Evolutionary conservation across 1,284 basidiomycete genomes (phyloP).

Genomic region (Ceratobasidium sp.): DNA sequence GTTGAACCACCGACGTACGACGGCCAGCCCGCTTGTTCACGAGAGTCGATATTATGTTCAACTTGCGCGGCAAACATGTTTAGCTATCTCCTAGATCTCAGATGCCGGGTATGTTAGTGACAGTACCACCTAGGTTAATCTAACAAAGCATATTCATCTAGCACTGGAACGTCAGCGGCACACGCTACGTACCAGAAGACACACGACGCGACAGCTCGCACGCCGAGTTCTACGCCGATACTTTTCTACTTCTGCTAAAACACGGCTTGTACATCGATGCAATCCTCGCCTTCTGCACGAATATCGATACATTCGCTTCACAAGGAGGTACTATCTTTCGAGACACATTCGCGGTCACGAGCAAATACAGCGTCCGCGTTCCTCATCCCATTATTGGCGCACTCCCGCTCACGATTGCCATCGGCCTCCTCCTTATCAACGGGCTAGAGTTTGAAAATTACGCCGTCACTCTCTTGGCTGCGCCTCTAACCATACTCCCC

Average conservation of each 20-base stretch:
- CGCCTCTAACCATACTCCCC: constrained; percentile 11
- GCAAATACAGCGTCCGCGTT: not conserved
- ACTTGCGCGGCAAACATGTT: constrained; percentile 4
- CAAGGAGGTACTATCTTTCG: constrained; percentile 19
- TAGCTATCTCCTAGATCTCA: constrained; percentile 15
- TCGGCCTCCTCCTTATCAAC: not conserved
- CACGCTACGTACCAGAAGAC: not conserved
- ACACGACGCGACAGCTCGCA: constrained; percentile 12
- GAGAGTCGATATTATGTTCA: not conserved
- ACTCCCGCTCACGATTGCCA: not conserved
- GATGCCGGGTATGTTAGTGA: constrained; percentile 14
- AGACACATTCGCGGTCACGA: not conserved
- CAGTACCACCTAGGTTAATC: not conserved
- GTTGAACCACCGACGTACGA: constrained; percentile 21
- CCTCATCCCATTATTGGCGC: constrained; percentile 12
- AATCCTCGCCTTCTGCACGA: not conserved
- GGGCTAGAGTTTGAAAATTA: constrained; percentile 7
- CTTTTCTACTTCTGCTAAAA: not conserved
- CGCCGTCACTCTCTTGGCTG: not conserved
- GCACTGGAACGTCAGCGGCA: constrained; percentile 21
- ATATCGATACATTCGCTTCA: not conserved
- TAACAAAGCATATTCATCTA: not conserved
- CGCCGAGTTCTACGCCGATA: constrained; percentile 17
- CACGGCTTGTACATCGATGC: constrained; percentile 14
- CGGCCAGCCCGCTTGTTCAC: not conserved